These are phyloP conservation scores for Prunus salicina DNA, from an alignment of 306 rosid genomes.

Conservation along the genomic window DNA sequence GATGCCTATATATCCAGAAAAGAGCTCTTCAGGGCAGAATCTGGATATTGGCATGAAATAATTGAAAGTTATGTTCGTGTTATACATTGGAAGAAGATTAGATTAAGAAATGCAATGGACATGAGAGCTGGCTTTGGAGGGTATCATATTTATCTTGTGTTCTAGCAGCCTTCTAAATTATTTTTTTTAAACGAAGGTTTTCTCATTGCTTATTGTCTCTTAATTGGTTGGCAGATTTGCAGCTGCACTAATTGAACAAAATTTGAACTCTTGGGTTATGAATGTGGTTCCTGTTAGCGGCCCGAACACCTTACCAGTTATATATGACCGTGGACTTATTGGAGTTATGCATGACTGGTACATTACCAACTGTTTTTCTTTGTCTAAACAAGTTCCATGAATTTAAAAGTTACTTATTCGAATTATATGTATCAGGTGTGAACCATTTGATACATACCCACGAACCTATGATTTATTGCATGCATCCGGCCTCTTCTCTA, in stretches of 20 bases:
- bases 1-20: conserved; percentile 81
- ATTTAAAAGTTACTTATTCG: neutral
- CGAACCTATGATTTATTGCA: conserved; percentile 93
- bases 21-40: conserved; percentile 86
- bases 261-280: conserved; percentile 82
- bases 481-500: conserved; percentile 75
- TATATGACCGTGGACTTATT: conserved; percentile 89
- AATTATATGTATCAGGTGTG: conserved; percentile 63
- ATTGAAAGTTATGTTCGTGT: conserved; percentile 56
- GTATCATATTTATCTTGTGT: conserved; percentile 37
- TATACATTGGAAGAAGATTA: conserved; percentile 64
- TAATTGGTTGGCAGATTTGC: conserved; percentile 71
- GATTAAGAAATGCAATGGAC: conserved; percentile 89
- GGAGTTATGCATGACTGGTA: conserved; percentile 99
- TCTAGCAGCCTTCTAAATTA: neutral
- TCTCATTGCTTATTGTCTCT: conserved; percentile 18
- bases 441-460: conserved; percentile 93
- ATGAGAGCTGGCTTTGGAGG: conserved; percentile 99
- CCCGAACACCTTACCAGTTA: conserved; percentile 90
- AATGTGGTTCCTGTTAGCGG: conserved; percentile 94
- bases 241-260: conserved; percentile 59
- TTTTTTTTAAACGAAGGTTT: neutral
- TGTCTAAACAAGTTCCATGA: neutral
- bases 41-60: conserved; percentile 71
- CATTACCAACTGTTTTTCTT: conserved; percentile 11